Percentiles rank a stretch among this genome's conserved stretches.
Conservation (phyloP, 805 yeast species). For the Lipomyces lipofer region DNA sequence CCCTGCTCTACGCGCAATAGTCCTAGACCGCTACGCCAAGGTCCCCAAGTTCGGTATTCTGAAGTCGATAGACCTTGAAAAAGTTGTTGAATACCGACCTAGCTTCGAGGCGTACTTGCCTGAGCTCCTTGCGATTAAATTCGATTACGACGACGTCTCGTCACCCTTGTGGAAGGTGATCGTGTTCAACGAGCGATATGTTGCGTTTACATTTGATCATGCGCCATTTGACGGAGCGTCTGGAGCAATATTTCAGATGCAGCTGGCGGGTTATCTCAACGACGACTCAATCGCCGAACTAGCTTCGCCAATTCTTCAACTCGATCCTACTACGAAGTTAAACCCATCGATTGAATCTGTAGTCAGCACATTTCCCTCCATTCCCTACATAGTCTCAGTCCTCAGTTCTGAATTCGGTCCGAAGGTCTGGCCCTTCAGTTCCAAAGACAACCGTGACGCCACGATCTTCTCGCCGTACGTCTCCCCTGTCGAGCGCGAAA, state of each 20-base stretch:
- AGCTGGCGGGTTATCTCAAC: slow-evolving; percentile 1
- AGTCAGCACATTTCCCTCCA: not conserved
- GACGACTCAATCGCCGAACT: not conserved
- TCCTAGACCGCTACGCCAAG: not conserved
- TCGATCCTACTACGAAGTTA: not conserved
- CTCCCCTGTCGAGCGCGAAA: not conserved
- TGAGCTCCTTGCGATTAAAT: not conserved
- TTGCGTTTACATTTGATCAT: slow-evolving; percentile 18
- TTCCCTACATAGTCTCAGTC: not conserved
- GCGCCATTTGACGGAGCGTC: slow-evolving; percentile 16
- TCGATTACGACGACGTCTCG: not conserved
- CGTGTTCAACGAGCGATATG: slow-evolving; percentile 1
- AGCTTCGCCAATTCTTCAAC: not conserved
- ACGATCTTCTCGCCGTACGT: slow-evolving; percentile 2
- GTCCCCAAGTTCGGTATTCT: slow-evolving; percentile 1
- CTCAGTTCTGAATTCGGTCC: not conserved
- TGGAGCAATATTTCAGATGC: slow-evolving; percentile 2
- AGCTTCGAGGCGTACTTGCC: not conserved
- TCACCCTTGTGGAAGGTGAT: slow-evolving; percentile 13
- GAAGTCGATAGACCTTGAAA: slow-evolving; percentile 9
- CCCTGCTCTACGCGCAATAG: slow-evolving; percentile 9
- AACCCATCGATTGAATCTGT: not conserved
- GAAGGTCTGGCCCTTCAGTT: not conserved
- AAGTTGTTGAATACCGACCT: slow-evolving; percentile 3
- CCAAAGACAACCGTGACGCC: not conserved